A percentile compares a stretch with the other conserved stretches of the same genome.
Evolutionary conservation across 441 rosid species (phyloP).

Genomic region (Erysimum pusillum): DNA sequence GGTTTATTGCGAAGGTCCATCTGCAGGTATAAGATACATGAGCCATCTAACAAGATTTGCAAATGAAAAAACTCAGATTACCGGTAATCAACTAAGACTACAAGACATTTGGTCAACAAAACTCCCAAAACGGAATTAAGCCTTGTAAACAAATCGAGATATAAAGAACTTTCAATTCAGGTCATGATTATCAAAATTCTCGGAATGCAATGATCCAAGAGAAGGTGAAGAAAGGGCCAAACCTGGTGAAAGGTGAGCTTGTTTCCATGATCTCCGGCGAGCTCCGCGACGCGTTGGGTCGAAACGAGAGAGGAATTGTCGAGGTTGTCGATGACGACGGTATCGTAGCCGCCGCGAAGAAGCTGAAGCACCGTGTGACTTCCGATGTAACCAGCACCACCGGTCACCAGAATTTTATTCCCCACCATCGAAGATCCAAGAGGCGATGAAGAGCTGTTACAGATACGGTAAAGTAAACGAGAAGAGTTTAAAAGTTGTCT

Average conservation of each 20-base stretch:
- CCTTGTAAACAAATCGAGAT: slow-evolving; percentile 14
- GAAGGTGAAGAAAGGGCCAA: neutral
- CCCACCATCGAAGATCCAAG: slow-evolving; percentile 52
- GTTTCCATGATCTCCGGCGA: slow-evolving; percentile 62
- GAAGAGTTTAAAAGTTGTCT: too few species aligned
- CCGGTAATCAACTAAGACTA: neutral
- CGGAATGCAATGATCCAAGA: too few species aligned
- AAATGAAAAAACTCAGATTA: too few species aligned
- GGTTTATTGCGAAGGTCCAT: slow-evolving; percentile 82
- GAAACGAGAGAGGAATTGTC: slow-evolving; percentile 76
- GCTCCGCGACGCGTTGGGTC: slow-evolving; percentile 73
- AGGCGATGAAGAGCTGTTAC: slow-evolving; percentile 36
- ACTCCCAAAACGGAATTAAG: slow-evolving; percentile 19
- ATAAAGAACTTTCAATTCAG: neutral
- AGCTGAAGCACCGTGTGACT: slow-evolving; percentile 92
- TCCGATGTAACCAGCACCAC: slow-evolving; percentile 98
- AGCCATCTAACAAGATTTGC: too few species aligned
- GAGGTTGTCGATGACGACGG: slow-evolving; percentile 84
- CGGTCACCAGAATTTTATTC: slow-evolving; percentile 79
- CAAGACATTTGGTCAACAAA: neutral
- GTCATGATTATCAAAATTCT: slow-evolving; percentile 13
- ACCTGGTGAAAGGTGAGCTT: slow-evolving; percentile 79
- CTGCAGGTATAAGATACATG: slow-evolving; percentile 56
- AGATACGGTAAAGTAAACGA: too few species aligned
- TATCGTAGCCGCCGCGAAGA: slow-evolving; percentile 66